Evolutionary conservation across 495 filamentous ascomycete genomes (phyloP).

Genomic region (Barbatosphaeria neglecta): DNA sequence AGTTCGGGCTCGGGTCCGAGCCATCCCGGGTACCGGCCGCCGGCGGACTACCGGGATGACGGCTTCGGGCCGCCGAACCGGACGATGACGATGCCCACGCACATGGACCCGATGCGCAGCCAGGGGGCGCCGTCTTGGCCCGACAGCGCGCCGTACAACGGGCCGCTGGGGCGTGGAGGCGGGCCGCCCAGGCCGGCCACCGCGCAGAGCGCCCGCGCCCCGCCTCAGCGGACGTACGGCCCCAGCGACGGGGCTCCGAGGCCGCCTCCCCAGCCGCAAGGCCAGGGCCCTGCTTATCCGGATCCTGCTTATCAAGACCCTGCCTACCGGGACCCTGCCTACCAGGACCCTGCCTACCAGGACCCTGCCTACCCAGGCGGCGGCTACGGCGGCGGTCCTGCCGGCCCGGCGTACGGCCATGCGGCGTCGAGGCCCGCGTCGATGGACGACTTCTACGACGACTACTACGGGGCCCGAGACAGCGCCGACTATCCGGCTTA

Average conservation of each 20-base stretch:
- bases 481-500: conserved; percentile 16
- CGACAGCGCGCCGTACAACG: conserved; percentile 32
- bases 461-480: conserved; percentile 36
- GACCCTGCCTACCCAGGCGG: conserved; percentile 13
- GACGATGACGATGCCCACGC: conserved; percentile 43
- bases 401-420: conserved; percentile 10
- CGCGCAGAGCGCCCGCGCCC: conserved; percentile 33
- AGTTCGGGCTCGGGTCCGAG: conserved; percentile 28
- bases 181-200: conserved; percentile 32
- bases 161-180: conserved; percentile 27
- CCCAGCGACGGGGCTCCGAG: conserved; percentile 28
- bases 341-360: conserved; percentile 8
- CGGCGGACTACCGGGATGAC: conserved; percentile 19
- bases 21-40: conserved; percentile 14
- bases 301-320: too few relatives aligned
- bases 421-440: conserved; percentile 18
- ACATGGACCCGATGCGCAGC: conserved; percentile 19
- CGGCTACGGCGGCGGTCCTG: conserved; percentile 6
- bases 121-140: conserved; percentile 17
- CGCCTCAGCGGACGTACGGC: conserved; percentile 32
- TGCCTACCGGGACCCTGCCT: too few relatives aligned
- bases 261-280: conserved; percentile 10
- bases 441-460: conserved; percentile 44
- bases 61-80: conserved; percentile 29
- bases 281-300: too few relatives aligned